Percentiles rank a stretch among this genome's conserved stretches.
These are phyloP conservation scores for Linum trigynum DNA, from an alignment of 345 rosid species.

Conservation along the genomic window DNA sequence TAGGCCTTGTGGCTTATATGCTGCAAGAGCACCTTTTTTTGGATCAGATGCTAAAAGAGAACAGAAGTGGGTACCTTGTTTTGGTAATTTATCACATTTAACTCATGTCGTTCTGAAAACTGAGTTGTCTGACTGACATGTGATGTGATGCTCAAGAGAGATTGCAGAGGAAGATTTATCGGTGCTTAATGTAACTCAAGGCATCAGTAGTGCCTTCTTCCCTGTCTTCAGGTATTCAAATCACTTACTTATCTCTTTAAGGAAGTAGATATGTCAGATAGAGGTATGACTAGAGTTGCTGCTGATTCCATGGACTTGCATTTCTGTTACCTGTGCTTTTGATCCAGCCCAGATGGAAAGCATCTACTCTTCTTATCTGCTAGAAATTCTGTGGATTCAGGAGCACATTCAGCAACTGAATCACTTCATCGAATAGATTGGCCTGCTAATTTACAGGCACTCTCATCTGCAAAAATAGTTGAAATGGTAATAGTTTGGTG, in stretches of 20 bases:
- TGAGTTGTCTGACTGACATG: background rate
- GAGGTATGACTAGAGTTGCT: background rate
- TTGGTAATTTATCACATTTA: background rate
- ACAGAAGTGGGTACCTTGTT: conserved; percentile 40
- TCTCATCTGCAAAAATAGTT: conserved; percentile 32
- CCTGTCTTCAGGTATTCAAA: conserved; percentile 67
- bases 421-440: conserved; percentile 77
- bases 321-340: background rate
- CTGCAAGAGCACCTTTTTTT: conserved; percentile 31
- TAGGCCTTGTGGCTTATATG: conserved; percentile 72
- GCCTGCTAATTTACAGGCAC: conserved; percentile 44
- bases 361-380: conserved; percentile 65
- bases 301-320: background rate
- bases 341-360: conserved; percentile 74
- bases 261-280: background rate
- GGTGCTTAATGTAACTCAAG: conserved; percentile 45
- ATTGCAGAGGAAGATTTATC: conserved; percentile 34
- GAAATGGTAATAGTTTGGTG: conserved; percentile 55
- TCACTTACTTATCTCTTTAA: background rate
- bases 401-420: conserved; percentile 60
- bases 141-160: conserved; percentile 28
- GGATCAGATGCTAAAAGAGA: conserved; percentile 25
- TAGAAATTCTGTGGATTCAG: conserved; percentile 66
- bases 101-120: background rate
- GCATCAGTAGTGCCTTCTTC: conserved; percentile 64